A percentile compares a stretch with the other conserved stretches of the same genome.
Evolutionary conservation across 2,329 filamentous ascomycete genomes (phyloP).

Genomic region (Lachnellula arida): DNA sequence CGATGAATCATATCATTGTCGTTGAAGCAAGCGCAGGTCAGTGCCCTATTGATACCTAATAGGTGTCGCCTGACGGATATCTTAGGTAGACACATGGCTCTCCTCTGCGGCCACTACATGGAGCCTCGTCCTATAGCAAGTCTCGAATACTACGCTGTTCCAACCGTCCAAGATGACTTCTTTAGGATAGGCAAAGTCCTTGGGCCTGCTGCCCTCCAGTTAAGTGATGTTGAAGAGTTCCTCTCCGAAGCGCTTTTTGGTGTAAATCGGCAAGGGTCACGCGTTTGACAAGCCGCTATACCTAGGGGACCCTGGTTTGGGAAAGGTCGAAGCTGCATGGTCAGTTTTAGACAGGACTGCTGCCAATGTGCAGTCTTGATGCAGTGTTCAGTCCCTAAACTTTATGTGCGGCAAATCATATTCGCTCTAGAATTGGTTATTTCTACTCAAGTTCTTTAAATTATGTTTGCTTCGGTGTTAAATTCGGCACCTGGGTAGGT

Average conservation of each 20-base stretch:
- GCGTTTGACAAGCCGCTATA: constrained; percentile 5
- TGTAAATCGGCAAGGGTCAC: background rate
- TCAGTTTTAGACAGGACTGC: constrained; percentile 26
- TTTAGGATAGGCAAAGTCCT: background rate
- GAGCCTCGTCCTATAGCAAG: constrained; percentile 6
- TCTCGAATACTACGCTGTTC: constrained; percentile 3
- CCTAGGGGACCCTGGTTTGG: background rate
- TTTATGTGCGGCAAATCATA: background rate
- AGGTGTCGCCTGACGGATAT: background rate
- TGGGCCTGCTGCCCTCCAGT: background rate
- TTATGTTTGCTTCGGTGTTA: too few species aligned
- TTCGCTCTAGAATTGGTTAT: too few species aligned
- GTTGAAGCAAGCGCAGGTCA: constrained; percentile 7
- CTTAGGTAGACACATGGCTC: constrained; percentile 6
- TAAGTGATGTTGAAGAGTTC: background rate
- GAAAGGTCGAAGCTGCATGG: constrained; percentile 2
- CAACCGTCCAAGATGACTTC: background rate
- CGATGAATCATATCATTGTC: constrained; percentile 6
- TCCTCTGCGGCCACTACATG: constrained; percentile 5
- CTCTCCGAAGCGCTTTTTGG: background rate
- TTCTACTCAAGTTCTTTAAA: too few species aligned
- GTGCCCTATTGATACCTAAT: background rate
- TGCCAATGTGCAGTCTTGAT: background rate
- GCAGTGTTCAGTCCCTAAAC: background rate
- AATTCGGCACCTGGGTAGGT: too few species aligned